A percentile compares a stretch with the other conserved stretches of the same genome.
Conservation (phyloP, 129 eudicot species). For the Saposhnikovia divaricata region DNA sequence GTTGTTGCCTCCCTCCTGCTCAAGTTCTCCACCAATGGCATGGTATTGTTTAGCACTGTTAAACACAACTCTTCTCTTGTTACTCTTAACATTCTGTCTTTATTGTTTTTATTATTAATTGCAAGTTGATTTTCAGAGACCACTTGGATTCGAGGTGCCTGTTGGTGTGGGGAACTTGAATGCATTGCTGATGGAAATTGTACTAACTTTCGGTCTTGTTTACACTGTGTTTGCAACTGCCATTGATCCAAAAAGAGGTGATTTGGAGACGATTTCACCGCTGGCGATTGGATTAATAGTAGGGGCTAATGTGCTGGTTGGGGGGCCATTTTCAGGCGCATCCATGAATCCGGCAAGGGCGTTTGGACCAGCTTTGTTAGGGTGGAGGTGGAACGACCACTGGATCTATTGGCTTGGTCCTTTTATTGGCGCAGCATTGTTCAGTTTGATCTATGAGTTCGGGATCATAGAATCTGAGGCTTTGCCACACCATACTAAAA, state of each 20-base stretch:
- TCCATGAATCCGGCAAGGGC: constrained; percentile 91
- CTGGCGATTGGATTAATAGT: constrained; percentile 67
- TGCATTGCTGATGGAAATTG: constrained; percentile 54
- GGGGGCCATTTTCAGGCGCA: constrained; percentile 84
- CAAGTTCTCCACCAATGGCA: constrained; percentile 56
- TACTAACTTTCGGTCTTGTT: constrained; percentile 55
- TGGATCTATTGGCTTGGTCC: constrained; percentile 97
- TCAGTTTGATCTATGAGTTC: constrained; percentile 67
- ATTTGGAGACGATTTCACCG: constrained; percentile 67
- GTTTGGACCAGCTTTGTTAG: constrained; percentile 84
- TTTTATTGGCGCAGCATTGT: constrained; percentile 59
- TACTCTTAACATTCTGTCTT: neutral
- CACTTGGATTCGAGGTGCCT: constrained; percentile 49
- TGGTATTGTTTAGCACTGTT: constrained; percentile 31
- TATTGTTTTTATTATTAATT: neutral
- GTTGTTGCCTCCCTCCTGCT: constrained; percentile 55
- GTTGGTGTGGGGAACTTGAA: constrained; percentile 41
- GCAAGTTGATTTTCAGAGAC: constrained; percentile 34
- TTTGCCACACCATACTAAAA: constrained; percentile 30
- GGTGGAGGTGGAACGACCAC: constrained; percentile 78
- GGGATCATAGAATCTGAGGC: constrained; percentile 47
- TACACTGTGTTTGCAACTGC: constrained; percentile 61
- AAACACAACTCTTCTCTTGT: neutral
- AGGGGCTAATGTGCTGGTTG: constrained; percentile 75
- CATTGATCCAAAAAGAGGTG: constrained; percentile 66